Conservation (phyloP, 106 monocot genomes). For the Vanilla planifolia region DNA sequence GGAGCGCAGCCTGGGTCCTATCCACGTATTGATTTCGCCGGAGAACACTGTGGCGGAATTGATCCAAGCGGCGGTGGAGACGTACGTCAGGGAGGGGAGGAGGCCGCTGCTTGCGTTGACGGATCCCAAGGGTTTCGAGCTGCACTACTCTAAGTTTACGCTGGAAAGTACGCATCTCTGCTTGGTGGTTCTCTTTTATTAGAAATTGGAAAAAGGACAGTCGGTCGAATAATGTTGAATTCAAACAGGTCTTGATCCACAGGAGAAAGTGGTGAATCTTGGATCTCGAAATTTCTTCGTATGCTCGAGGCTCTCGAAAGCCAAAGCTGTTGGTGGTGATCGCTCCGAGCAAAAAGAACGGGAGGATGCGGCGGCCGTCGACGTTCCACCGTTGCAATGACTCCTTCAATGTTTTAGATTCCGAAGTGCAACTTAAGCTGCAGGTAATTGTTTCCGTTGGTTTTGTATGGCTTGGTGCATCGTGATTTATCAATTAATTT, state of each 20-base stretch:
- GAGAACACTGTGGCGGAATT: constrained; percentile 45
- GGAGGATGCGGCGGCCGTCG: background rate
- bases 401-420: background rate
- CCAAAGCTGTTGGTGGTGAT: background rate
- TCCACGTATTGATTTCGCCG: constrained; percentile 34
- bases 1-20: constrained; percentile 35
- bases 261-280: constrained; percentile 40
- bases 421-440: background rate
- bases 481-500: no score
- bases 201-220: no score
- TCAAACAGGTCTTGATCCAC: constrained; percentile 28
- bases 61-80: constrained; percentile 24
- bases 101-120: constrained; percentile 22
- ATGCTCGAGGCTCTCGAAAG: constrained; percentile 9
- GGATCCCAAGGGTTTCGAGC: constrained; percentile 28
- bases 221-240: background rate
- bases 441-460: background rate
- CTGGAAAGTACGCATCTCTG: constrained; percentile 30
- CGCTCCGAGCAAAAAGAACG: background rate
- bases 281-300: constrained; percentile 62
- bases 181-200: background rate
- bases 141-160: constrained; percentile 49
- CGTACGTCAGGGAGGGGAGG: constrained; percentile 39
- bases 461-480: background rate
- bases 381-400: background rate